Evolutionary conservation across 345 rosid genomes (phyloP).

Genomic region (Microcos paniculata): DNA sequence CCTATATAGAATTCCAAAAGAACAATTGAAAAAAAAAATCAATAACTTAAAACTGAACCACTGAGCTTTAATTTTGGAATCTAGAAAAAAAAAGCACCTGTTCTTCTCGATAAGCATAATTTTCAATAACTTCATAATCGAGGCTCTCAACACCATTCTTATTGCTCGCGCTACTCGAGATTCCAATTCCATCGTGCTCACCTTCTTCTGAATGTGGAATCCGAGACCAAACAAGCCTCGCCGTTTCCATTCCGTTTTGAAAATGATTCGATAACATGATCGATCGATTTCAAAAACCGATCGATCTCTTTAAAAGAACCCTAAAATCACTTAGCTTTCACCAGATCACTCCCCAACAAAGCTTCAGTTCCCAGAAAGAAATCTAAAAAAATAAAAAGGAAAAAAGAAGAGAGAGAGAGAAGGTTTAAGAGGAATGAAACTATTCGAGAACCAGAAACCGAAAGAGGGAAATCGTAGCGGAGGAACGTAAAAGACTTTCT

Average conservation of each 20-base stretch:
- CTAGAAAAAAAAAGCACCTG: slow-evolving; percentile 42
- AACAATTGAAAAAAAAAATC: background rate
- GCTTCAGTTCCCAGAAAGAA: background rate
- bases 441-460: background rate
- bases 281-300: slow-evolving; percentile 16
- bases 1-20: slow-evolving; percentile 37
- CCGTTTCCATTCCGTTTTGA: slow-evolving; percentile 76
- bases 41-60: background rate
- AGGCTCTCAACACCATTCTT: slow-evolving; percentile 70
- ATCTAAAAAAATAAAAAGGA: background rate
- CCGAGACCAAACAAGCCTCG: slow-evolving; percentile 72
- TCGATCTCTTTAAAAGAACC: background rate
- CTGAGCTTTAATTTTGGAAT: background rate
- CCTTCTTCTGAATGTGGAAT: slow-evolving; percentile 74
- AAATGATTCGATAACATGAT: slow-evolving; percentile 77
- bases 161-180: slow-evolving; percentile 41
- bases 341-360: slow-evolving; percentile 7
- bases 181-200: slow-evolving; percentile 50
- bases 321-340: background rate
- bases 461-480: background rate
- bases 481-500: background rate
- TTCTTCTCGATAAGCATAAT: slow-evolving; percentile 87
- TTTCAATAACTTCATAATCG: slow-evolving; percentile 94
- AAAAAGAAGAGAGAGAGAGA: background rate
- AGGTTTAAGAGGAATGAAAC: background rate